Evolutionary conservation across 192 early-diverging fungal genomes (phyloP).

Genomic region (Linnemannia exigua): DNA sequence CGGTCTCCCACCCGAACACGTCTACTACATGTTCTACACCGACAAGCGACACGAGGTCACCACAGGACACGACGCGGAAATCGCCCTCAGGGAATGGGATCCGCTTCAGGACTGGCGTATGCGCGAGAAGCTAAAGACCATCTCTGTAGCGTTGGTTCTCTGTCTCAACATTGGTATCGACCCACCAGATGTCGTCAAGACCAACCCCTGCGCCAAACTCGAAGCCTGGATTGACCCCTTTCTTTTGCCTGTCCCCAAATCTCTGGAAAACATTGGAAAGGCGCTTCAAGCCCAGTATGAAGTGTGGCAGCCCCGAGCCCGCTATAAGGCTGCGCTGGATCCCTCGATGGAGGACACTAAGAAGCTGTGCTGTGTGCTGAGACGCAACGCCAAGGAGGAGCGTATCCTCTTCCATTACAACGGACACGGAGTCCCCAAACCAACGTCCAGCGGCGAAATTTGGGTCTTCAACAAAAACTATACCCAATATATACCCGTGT

Average conservation of each 20-base stretch:
- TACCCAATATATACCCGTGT: conserved; percentile 98
- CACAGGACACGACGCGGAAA: conserved; percentile 49
- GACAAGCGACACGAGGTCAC: conserved; percentile 69
- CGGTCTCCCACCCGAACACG: conserved; percentile 58
- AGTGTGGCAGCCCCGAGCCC: conserved; percentile 85
- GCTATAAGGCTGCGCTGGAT: conserved; percentile 88
- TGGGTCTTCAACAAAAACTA: conserved; percentile 99
- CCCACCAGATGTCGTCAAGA: conserved; percentile 93
- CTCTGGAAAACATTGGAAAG: conserved; percentile 90
- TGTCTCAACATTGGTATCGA: conserved; percentile 97
- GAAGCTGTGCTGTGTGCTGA: conserved; percentile 85
- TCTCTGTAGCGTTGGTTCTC: conserved; percentile 87
- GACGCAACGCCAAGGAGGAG: conserved; percentile 92
- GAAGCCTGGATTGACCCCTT: conserved; percentile 98
- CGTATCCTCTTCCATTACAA: conserved; percentile 98
- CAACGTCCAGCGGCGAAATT: conserved; percentile 94
- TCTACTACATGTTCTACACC: conserved; percentile 66
- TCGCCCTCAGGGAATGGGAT: conserved; percentile 45
- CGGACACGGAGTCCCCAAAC: conserved; percentile 97
- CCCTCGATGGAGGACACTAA: conserved; percentile 95
- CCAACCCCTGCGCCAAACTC: conserved; percentile 88
- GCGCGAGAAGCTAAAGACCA: conserved; percentile 80
- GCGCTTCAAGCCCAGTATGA: conserved; percentile 96
- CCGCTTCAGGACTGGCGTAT: conserved; percentile 69
- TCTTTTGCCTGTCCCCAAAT: conserved; percentile 79